A percentile compares a stretch with the other conserved stretches of the same genome.
phyloP scores from a whole-genome alignment of 1,139 yeast genomes.

The Magnusiomyces suaveolens region DNA sequence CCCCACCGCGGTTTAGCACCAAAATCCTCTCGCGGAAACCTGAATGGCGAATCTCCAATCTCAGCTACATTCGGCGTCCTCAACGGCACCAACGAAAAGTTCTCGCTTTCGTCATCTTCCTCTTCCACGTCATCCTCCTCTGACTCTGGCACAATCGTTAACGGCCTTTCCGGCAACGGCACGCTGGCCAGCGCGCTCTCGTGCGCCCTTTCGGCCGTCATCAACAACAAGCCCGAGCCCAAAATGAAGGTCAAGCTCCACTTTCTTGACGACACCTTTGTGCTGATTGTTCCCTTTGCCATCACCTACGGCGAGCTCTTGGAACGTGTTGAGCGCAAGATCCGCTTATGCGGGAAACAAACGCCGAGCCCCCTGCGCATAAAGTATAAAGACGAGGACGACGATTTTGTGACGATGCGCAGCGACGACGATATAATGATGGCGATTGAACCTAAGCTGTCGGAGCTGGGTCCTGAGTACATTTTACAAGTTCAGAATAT shows the following conservation, averaged over 20 bases:
- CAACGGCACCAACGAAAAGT: neutral
- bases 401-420: constrained; percentile 80
- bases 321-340: constrained; percentile 37
- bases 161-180: neutral
- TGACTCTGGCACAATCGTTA: neutral
- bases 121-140: neutral
- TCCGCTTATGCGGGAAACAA: constrained; percentile 36
- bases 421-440: constrained; percentile 61
- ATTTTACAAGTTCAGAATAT: neutral
- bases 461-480: neutral
- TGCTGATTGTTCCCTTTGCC: constrained; percentile 40
- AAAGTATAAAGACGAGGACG: constrained; percentile 90
- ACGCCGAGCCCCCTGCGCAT: constrained; percentile 41
- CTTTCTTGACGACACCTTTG: constrained; percentile 37
- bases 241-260: constrained; percentile 43
- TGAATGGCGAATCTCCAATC: neutral
- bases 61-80: neutral
- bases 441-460: constrained; percentile 30
- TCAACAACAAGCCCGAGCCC: neutral
- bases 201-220: neutral
- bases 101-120: neutral
- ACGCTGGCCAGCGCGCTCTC: neutral
- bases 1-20: neutral
- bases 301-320: constrained; percentile 42
- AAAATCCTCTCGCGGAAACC: neutral